phyloP scores from a whole-genome alignment of 2,329 filamentous ascomycete species.

The Diatrype stigma region DNA sequence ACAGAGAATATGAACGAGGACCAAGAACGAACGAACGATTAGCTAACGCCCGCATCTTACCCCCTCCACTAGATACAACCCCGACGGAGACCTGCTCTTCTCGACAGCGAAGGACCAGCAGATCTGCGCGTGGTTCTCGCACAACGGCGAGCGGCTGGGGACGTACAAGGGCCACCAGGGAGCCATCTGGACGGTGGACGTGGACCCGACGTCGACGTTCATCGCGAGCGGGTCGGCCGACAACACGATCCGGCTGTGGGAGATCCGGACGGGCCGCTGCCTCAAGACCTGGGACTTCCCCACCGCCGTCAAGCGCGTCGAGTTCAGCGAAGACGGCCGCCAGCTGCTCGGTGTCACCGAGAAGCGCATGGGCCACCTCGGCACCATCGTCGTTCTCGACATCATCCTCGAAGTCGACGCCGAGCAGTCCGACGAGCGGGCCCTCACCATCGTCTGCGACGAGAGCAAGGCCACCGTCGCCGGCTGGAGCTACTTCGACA shows the following conservation, averaged over 20 bases:
- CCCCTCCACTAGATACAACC: constrained; percentile 63
- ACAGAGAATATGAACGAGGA: constrained; percentile 1
- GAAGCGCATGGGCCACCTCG: constrained; percentile 95
- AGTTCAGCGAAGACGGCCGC: constrained; percentile 92
- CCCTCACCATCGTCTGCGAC: constrained; percentile 84
- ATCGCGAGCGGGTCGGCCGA: constrained; percentile 95
- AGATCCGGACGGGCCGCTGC: constrained; percentile 85
- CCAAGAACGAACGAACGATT: constrained; percentile 2
- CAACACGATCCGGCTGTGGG: constrained; percentile 97
- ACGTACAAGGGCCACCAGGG: constrained; percentile 96
- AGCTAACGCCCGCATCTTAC: constrained; percentile 4
- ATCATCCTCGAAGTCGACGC: constrained; percentile 79
- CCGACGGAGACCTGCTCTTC: constrained; percentile 95
- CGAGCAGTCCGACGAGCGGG: constrained; percentile 79
- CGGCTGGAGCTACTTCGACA: constrained; percentile 89
- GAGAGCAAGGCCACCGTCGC: constrained; percentile 97
- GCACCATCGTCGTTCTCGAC: constrained; percentile 89
- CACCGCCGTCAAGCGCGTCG: constrained; percentile 94
- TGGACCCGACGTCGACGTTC: constrained; percentile 86
- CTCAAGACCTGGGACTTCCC: constrained; percentile 98
- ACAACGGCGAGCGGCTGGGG: constrained; percentile 96
- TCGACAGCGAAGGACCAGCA: constrained; percentile 94
- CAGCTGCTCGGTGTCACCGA: constrained; percentile 92
- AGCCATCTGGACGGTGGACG: constrained; percentile 97
- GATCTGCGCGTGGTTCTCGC: constrained; percentile 93